phyloP scores from a whole-genome alignment of 2,329 filamentous ascomycete genomes.

The Fusarium sp. region DNA sequence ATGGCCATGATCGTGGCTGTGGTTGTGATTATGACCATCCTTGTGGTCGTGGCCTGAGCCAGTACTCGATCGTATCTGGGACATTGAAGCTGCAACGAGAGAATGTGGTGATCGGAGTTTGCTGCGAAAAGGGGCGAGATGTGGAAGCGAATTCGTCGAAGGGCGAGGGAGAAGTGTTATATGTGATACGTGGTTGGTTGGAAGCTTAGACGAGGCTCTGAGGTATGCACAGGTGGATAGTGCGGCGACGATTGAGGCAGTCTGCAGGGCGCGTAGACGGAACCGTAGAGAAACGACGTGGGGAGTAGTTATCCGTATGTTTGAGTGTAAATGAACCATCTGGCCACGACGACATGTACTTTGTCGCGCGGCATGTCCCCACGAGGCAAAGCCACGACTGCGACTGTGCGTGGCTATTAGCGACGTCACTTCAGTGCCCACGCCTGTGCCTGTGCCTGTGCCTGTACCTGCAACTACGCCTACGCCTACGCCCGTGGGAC shows the following conservation, averaged over 20 bases:
- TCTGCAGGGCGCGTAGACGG: slow-evolving; percentile 42
- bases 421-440: slow-evolving; percentile 46
- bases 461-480: slow-evolving; percentile 33
- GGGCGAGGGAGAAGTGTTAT: slow-evolving; percentile 28
- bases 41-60: slow-evolving; percentile 42
- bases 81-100: slow-evolving; percentile 50
- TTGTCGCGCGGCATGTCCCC: slow-evolving; percentile 34
- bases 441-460: slow-evolving; percentile 11
- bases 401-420: slow-evolving; percentile 39
- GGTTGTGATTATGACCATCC: slow-evolving; percentile 43
- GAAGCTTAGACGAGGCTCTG: slow-evolving; percentile 39
- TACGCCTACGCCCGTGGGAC: slow-evolving; percentile 45
- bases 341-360: slow-evolving; percentile 42
- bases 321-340: slow-evolving; percentile 44
- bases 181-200: slow-evolving; percentile 39
- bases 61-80: slow-evolving; percentile 52
- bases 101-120: slow-evolving; percentile 37
- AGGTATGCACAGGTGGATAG: slow-evolving; percentile 47
- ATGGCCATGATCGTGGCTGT: slow-evolving; percentile 47
- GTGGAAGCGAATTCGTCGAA: slow-evolving; percentile 41
- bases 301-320: slow-evolving; percentile 23
- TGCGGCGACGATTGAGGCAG: slow-evolving; percentile 44
- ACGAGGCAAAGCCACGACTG: slow-evolving; percentile 38
- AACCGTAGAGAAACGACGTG: slow-evolving; percentile 41
- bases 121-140: slow-evolving; percentile 42